Percentiles rank a stretch among this genome's conserved stretches.
These are phyloP conservation scores for Penicillium longicatenatum DNA, from an alignment of 495 filamentous ascomycete species.

Conservation along the genomic window DNA sequence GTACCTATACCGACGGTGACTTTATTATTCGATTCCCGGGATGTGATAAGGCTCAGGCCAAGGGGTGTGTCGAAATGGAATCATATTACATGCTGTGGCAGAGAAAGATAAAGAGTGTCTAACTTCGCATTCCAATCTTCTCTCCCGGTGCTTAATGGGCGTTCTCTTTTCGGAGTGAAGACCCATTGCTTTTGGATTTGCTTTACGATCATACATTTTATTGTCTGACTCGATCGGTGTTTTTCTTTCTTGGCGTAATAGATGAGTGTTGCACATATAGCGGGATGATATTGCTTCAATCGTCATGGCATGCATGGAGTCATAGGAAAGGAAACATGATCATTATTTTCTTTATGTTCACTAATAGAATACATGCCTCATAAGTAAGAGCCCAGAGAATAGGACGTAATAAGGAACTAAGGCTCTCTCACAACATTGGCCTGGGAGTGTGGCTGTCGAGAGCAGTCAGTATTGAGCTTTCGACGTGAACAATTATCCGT, in stretches of 20 bases:
- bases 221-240: slow-evolving; percentile 7
- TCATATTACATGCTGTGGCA: slow-evolving; percentile 54
- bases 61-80: slow-evolving; percentile 72
- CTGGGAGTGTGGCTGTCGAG: slow-evolving; percentile 74
- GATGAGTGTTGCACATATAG: slow-evolving; percentile 18
- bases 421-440: slow-evolving; percentile 57
- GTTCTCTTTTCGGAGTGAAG: neutral
- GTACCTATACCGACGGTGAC: slow-evolving; percentile 72
- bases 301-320: slow-evolving; percentile 14
- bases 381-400: neutral
- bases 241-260: slow-evolving; percentile 7
- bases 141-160: neutral
- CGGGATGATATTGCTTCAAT: slow-evolving; percentile 10
- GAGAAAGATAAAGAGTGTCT: slow-evolving; percentile 32
- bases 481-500: neutral
- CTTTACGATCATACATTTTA: neutral
- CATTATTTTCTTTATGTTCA: slow-evolving; percentile 26
- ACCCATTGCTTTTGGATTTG: neutral
- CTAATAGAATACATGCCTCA: slow-evolving; percentile 19
- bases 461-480: slow-evolving; percentile 32
- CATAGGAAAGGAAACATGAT: slow-evolving; percentile 14
- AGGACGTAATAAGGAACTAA: neutral
- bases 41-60: slow-evolving; percentile 57
- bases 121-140: neutral
- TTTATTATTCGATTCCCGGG: slow-evolving; percentile 74